Percentiles rank a stretch among this genome's conserved stretches.
Evolutionary conservation across 345 rosid genomes (phyloP).

Genomic region (Erodium maritimum): DNA sequence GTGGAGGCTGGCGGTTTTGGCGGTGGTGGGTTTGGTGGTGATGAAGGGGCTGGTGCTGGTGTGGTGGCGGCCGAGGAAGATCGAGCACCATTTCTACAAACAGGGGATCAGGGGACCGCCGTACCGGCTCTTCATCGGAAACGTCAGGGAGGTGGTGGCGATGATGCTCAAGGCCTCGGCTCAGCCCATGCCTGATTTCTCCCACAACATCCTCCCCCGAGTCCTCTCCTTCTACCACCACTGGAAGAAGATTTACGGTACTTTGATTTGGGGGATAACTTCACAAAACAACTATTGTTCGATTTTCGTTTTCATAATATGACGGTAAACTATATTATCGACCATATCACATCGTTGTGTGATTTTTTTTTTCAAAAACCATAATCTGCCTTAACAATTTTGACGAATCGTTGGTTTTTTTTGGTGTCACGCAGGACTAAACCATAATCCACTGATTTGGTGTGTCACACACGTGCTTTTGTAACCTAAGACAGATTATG

Average conservation of each 20-base stretch:
- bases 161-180: constrained; percentile 91
- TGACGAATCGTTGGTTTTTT: too few relatives aligned
- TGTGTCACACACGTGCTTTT: too few relatives aligned
- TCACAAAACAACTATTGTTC: too few relatives aligned
- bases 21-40: constrained; percentile 21
- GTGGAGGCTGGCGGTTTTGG: too few relatives aligned
- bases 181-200: constrained; percentile 89
- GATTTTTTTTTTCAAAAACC: too few relatives aligned
- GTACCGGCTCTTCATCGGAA: constrained; percentile 86
- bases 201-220: constrained; percentile 96
- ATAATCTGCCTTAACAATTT: too few relatives aligned
- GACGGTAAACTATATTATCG: too few relatives aligned
- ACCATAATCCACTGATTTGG: too few relatives aligned
- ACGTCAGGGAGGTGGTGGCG: constrained; percentile 76
- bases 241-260: constrained; percentile 96
- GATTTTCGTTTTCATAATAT: too few relatives aligned
- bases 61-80: constrained; percentile 94
- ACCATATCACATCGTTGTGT: too few relatives aligned
- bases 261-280: neutral
- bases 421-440: too few relatives aligned
- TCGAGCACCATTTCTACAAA: constrained; percentile 79
- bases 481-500: too few relatives aligned
- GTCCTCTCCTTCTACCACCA: constrained; percentile 91
- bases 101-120: constrained; percentile 99
- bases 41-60: constrained; percentile 42